Conservation (phyloP, 768 basidiomycete genomes). For the Leccinum disarticulatum region DNA sequence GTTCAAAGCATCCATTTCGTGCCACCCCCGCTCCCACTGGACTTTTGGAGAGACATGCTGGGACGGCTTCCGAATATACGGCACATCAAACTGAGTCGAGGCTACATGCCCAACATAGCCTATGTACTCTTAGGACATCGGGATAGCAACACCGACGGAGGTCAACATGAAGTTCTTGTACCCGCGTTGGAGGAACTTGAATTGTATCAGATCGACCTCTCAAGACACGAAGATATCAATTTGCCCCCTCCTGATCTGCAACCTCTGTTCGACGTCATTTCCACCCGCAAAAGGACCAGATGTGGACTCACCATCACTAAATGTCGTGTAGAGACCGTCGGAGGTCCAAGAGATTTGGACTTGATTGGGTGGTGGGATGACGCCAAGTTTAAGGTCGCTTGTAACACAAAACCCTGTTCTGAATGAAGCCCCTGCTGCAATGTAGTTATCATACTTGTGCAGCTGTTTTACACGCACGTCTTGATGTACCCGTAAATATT, state of each 20-base stretch:
- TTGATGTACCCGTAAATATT: too few relatives aligned
- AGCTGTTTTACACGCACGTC: too few relatives aligned
- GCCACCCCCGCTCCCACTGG: neutral
- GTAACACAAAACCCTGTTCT: neutral
- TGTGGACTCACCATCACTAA: neutral
- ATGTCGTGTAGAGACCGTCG: neutral
- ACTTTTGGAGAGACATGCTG: slow-evolving; percentile 8
- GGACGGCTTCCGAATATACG: neutral
- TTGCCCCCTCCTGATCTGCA: neutral
- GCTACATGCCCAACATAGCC: neutral
- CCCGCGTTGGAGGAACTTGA: neutral
- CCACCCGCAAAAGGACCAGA: neutral
- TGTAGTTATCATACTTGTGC: too few relatives aligned
- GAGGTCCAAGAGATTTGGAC: neutral
- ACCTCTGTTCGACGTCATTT: neutral
- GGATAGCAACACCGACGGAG: neutral
- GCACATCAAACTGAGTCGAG: neutral
- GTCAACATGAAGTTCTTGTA: neutral
- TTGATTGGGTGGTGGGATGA: neutral
- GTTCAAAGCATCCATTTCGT: neutral
- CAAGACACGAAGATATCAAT: neutral
- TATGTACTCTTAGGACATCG: neutral
- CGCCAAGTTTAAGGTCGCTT: neutral
- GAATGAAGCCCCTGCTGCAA: too few relatives aligned
- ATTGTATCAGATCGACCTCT: neutral